Percentiles rank a stretch among this genome's conserved stretches.
phyloP scores from a whole-genome alignment of 202 grass and related monocot genomes.

The Hordeum pubiflorum region DNA sequence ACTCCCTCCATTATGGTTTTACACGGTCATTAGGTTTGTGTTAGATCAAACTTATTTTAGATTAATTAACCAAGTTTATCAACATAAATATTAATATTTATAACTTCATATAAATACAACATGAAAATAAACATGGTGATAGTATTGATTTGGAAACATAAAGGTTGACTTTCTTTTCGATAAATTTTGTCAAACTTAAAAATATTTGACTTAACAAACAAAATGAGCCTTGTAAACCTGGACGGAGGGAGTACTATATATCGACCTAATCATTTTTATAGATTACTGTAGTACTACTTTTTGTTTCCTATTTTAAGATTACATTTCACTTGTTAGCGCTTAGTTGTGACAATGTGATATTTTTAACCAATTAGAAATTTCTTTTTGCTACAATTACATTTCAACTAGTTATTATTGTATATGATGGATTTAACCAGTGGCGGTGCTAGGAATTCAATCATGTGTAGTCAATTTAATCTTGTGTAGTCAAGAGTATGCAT shows the following conservation, averaged over 20 bases:
- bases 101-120: not conserved
- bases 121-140: not conserved
- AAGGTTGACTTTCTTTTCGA: not conserved
- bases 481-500: no score
- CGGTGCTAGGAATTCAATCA: no score
- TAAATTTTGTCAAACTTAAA: no score
- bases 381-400: not conserved
- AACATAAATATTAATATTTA: not conserved
- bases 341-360: not conserved
- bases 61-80: not conserved
- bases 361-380: not conserved
- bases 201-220: no score
- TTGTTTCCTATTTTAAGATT: not conserved
- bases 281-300: not conserved
- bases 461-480: no score
- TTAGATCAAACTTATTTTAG: not conserved
- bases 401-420: not conserved
- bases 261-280: not conserved
- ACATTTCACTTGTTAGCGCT: not conserved
- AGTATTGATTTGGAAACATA: no score
- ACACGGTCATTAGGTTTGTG: not conserved
- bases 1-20: not conserved
- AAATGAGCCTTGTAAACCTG: not conserved
- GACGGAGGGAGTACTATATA: not conserved
- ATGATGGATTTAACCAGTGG: no score